phyloP scores from a whole-genome alignment of 2,329 filamentous ascomycete genomes.

The Aspergillus sojae region DNA sequence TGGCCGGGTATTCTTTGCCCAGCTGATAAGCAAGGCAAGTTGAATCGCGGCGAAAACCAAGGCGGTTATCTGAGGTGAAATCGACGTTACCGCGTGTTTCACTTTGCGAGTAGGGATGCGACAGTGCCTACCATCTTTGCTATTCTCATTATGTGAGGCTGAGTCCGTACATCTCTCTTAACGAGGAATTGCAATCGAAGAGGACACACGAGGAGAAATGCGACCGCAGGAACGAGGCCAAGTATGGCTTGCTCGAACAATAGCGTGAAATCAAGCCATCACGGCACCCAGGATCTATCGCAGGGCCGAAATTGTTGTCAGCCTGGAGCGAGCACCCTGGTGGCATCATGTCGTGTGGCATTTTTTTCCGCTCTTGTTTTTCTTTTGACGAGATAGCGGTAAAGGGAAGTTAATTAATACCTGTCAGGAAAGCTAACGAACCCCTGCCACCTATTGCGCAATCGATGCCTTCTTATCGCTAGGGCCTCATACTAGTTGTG shows the following conservation, averaged over 20 bases:
- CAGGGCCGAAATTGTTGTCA: conserved; percentile 32
- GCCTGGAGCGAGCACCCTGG: conserved; percentile 16
- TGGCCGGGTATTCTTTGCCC: not conserved
- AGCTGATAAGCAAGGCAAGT: conserved; percentile 16
- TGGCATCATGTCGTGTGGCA: not conserved
- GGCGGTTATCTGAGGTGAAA: not conserved
- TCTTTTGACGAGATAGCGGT: no score
- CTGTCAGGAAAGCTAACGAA: no score
- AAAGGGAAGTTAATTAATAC: no score
- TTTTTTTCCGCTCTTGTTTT: no score
- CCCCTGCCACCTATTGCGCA: no score
- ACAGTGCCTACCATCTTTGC: not conserved
- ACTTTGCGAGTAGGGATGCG: no score
- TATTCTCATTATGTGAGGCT: not conserved
- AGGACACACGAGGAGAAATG: conserved; percentile 5
- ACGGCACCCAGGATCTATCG: conserved; percentile 24
- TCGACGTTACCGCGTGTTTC: not conserved
- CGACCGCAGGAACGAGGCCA: conserved; percentile 7
- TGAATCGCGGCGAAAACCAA: conserved; percentile 8
- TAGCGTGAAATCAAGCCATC: conserved; percentile 35
- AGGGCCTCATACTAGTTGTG: no score
- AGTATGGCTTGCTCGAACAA: conserved; percentile 36
- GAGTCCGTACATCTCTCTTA: not conserved
- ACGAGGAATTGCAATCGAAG: not conserved
- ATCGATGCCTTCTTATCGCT: no score